Conservation (phyloP, 2,329 filamentous ascomycete genomes). For the Cladosporium sp. region DNA sequence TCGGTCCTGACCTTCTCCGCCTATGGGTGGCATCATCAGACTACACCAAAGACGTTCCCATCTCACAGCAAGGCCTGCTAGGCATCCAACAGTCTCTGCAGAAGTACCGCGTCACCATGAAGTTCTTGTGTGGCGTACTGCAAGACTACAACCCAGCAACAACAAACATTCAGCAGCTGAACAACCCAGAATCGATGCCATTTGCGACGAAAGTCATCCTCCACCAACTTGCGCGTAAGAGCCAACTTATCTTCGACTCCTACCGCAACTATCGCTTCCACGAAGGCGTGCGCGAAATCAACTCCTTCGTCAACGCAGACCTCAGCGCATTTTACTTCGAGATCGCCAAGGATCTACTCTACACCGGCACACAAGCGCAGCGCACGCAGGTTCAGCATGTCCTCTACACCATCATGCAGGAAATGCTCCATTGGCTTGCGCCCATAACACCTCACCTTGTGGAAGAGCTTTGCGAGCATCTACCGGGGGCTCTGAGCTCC, state of each 20-base stretch:
- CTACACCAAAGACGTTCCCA: conserved; percentile 80
- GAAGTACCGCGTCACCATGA: conserved; percentile 85
- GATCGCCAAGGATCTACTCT: conserved; percentile 83
- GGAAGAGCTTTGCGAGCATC: conserved; percentile 80
- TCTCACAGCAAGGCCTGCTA: conserved; percentile 72
- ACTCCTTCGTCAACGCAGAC: conserved; percentile 75
- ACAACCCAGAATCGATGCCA: conserved; percentile 42
- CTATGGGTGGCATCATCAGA: conserved; percentile 90
- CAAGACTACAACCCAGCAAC: conserved; percentile 35
- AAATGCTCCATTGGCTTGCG: conserved; percentile 71
- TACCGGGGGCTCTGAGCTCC: conserved; percentile 45
- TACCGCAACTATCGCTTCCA: conserved; percentile 76
- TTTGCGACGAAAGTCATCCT: conserved; percentile 55
- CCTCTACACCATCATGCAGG: conserved; percentile 59
- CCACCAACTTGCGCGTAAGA: conserved; percentile 64
- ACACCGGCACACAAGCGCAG: conserved; percentile 70
- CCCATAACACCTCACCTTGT: conserved; percentile 79
- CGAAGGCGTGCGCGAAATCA: conserved; percentile 67
- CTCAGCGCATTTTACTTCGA: conserved; percentile 94
- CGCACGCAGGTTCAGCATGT: conserved; percentile 53
- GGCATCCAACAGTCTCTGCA: conserved; percentile 70
- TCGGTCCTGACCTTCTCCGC: conserved; percentile 82
- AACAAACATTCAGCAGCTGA: conserved; percentile 9
- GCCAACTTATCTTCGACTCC: conserved; percentile 58
- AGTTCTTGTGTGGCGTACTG: conserved; percentile 75